Evolutionary conservation across 345 rosid species (phyloP), one percentile per base, ranked within the genome.

Genomic region (Chamaenerion angustifolium): DNA sequence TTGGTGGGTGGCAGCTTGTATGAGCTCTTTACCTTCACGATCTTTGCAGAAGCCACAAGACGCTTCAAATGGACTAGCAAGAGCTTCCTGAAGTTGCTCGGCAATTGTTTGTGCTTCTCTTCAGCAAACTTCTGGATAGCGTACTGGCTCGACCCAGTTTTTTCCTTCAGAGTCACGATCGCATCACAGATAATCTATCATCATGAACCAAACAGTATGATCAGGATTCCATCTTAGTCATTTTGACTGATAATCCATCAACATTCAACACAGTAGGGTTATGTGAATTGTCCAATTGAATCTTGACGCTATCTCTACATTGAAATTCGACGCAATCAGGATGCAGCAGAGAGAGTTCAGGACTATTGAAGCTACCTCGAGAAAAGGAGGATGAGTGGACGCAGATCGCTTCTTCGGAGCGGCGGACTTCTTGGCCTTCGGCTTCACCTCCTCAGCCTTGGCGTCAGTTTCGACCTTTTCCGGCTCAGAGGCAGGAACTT

Each of bases 61-160:
- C 81, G 77, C 71, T 78, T 88, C 60, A 88, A 61, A 61, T 78
- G 76, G 4, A 68, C 48, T 6, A 84, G 61, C 35, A 88, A 17
- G 13, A 84, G 67, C 79, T 84, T 88, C 78, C 67, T 74, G 48
- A 84, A 82, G 42, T 57, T 75, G 0, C 71, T 25, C 5, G 95
- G 95, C 42, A 88, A 60, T 1, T 72, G 60, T 57, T 82, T 82
- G 1, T 88, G 80, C 64, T 84, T 88, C 76, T 76, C 95, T 21
- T 88, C 97, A 0, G 80, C 69, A 69, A 82, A 82, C 57, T 85
- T 84, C 42, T 83, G 66, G 55, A 88, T 88, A 13, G 97, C 97
- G 46, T 79, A 73, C 64, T 88, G 97, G 48, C 97, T 88, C 40
- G 97, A 88, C 46, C 97, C 97, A 3, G 74, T 82, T 67, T 62